These are phyloP conservation scores for Rhizopogon sp. DNA, from an alignment of 768 basidiomycete genomes.

Conservation along the genomic window DNA sequence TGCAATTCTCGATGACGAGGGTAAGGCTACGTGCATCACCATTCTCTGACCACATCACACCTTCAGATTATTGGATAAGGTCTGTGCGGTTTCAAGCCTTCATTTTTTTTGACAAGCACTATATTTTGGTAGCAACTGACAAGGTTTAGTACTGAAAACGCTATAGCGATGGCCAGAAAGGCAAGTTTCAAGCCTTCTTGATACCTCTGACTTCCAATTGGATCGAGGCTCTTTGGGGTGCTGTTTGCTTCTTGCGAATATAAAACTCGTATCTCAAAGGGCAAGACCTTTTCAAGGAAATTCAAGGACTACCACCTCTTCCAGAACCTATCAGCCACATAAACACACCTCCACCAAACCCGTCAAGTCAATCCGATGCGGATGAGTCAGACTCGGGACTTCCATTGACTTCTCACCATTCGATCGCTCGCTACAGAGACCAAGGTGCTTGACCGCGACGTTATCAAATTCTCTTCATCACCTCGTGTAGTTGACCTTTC, in stretches of 20 bases:
- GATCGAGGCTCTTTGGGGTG: conserved; percentile 88
- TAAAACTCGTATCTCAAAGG: conserved; percentile 95
- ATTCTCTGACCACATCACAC: too few relatives aligned
- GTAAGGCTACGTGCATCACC: conserved; percentile 31
- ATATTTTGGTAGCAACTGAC: too few relatives aligned
- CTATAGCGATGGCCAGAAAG: conserved; percentile 35
- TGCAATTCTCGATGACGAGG: conserved; percentile 71
- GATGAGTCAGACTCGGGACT: conserved; percentile 54
- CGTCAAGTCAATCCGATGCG: conserved; percentile 64
- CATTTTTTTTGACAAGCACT: too few relatives aligned
- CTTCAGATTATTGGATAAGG: too few relatives aligned
- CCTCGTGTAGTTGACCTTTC: conserved; percentile 86
- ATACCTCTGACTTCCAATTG: conserved; percentile 24
- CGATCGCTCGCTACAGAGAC: conserved; percentile 76
- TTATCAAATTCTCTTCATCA: conserved; percentile 78
- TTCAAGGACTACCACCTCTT: conserved; percentile 68
- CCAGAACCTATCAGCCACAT: conserved; percentile 40
- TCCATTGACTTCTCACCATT: conserved; percentile 39
- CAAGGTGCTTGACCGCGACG: conserved; percentile 85
- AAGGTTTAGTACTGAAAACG: too few relatives aligned
- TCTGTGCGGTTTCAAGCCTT: too few relatives aligned
- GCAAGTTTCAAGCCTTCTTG: conserved; percentile 31
- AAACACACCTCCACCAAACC: conserved; percentile 63
- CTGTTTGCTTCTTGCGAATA: conserved; percentile 83
- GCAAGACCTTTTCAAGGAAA: conserved; percentile 81